Percentiles rank a stretch among this genome's conserved stretches.
Evolutionary conservation across 2,329 filamentous ascomycete genomes (phyloP).

Genomic region (Penicillium occitanis): DNA sequence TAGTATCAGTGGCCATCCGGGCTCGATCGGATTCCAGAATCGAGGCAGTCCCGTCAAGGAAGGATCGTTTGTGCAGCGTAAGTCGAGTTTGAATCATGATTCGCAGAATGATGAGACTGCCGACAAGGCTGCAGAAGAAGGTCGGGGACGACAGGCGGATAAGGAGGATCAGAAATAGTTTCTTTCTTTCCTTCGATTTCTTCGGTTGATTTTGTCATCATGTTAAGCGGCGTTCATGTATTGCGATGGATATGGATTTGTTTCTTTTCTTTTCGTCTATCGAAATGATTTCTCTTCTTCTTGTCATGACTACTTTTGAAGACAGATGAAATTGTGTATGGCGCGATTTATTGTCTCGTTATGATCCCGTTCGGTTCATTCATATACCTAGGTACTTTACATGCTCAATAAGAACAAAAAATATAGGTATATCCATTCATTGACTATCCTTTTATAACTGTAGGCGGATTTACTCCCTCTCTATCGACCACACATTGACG

Average conservation of each 20-base stretch:
- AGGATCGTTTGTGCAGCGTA: slow-evolving; percentile 72
- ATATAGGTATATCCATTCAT: neutral
- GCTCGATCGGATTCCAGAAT: slow-evolving; percentile 51
- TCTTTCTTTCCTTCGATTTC: neutral
- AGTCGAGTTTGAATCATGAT: slow-evolving; percentile 61
- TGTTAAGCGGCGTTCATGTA: slow-evolving; percentile 14
- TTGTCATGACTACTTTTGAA: neutral
- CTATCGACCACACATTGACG: slow-evolving; percentile 75
- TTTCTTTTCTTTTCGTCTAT: neutral
- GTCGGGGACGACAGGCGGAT: slow-evolving; percentile 4
- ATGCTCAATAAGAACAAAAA: neutral
- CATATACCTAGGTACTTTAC: neutral
- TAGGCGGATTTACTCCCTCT: slow-evolving; percentile 16
- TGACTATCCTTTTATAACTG: neutral
- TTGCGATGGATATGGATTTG: slow-evolving; percentile 15
- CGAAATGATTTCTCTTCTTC: neutral
- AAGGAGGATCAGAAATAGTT: neutral
- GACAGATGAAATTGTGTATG: neutral
- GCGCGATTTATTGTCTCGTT: neutral
- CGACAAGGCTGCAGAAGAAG: neutral
- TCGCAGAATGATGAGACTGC: neutral
- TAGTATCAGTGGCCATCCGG: slow-evolving; percentile 43
- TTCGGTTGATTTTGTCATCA: slow-evolving; percentile 18
- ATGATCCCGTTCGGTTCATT: slow-evolving; percentile 1
- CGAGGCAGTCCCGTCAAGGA: slow-evolving; percentile 88